phyloP scores from a whole-genome alignment of 2,329 filamentous ascomycete species.

The Lithohypha guttulata region DNA sequence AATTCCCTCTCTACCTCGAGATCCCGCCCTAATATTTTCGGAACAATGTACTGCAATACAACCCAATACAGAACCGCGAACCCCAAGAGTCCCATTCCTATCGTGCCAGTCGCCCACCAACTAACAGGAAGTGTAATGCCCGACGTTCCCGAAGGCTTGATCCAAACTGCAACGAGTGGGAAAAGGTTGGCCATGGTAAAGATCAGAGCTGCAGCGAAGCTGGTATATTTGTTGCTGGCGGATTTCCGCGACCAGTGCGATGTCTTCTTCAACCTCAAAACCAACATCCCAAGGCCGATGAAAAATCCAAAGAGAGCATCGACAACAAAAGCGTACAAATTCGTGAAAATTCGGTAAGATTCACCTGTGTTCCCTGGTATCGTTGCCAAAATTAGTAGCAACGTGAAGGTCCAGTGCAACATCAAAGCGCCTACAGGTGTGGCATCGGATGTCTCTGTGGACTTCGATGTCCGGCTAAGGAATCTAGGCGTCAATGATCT shows the following conservation, averaged over 20 bases:
- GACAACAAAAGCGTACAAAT: constrained; percentile 34
- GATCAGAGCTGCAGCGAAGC: constrained; percentile 4
- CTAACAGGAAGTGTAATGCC: not conserved
- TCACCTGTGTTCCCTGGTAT: constrained; percentile 18
- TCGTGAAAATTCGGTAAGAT: constrained; percentile 26
- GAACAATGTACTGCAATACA: constrained; percentile 2
- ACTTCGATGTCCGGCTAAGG: constrained; percentile 10
- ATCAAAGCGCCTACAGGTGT: constrained; percentile 29
- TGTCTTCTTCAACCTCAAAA: not conserved
- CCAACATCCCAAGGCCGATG: constrained; percentile 5
- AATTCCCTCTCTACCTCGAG: constrained; percentile 4
- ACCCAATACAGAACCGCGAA: constrained; percentile 2
- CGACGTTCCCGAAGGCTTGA: constrained; percentile 1
- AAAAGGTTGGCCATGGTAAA: constrained; percentile 6
- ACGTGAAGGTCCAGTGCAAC: constrained; percentile 30
- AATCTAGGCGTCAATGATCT: constrained; percentile 1
- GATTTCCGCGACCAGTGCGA: not conserved
- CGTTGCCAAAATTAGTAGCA: constrained; percentile 28
- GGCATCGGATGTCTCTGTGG: constrained; percentile 28
- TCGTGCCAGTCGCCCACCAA: constrained; percentile 8
- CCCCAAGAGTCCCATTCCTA: constrained; percentile 2
- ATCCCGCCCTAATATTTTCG: not conserved
- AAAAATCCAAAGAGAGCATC: constrained; percentile 25
- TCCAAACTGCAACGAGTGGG: constrained; percentile 4
- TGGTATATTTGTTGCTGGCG: constrained; percentile 8